A percentile compares a stretch with the other conserved stretches of the same genome.
These are phyloP conservation scores for Exophiala sp. DNA, from an alignment of 2,329 filamentous ascomycete genomes.

Conservation along the genomic window DNA sequence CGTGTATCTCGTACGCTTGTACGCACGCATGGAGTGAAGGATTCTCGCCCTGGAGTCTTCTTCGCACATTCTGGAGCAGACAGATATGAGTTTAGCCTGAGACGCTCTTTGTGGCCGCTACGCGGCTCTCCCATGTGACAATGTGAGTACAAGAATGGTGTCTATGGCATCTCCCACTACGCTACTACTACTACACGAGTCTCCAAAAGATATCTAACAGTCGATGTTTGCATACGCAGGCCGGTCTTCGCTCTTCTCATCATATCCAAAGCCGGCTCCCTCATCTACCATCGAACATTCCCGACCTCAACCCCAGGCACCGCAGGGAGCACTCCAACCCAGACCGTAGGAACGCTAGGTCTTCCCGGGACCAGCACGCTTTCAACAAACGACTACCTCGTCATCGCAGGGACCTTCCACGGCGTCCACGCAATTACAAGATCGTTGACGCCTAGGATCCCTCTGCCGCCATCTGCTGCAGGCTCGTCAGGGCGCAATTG, in stretches of 20 bases:
- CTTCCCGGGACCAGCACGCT: constrained; percentile 68
- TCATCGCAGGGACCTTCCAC: constrained; percentile 94
- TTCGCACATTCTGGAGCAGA: too few species aligned
- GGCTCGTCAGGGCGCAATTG: constrained; percentile 31
- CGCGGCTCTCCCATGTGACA: too few species aligned
- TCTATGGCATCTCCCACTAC: too few species aligned
- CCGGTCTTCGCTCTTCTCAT: constrained; percentile 91
- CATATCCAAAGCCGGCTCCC: constrained; percentile 96
- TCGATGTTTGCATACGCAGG: constrained; percentile 50
- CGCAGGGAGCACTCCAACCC: constrained; percentile 47
- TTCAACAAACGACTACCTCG: constrained; percentile 91
- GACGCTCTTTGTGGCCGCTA: too few species aligned
- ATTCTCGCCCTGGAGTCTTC: too few species aligned
- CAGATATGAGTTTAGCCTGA: too few species aligned
- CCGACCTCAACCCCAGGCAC: constrained; percentile 22
- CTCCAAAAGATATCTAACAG: too few species aligned
- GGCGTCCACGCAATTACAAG: constrained; percentile 65
- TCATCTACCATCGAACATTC: constrained; percentile 95
- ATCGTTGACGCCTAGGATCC: constrained; percentile 45
- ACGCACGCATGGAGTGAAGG: too few species aligned
- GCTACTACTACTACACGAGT: too few species aligned
- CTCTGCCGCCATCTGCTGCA: constrained; percentile 28
- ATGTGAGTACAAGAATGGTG: too few species aligned
- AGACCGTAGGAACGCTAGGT: constrained; percentile 25
- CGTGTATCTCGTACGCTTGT: too few species aligned